Base-by-base conservation (phyloP, 495 filamentous ascomycete genomes). In the Platismatia glauca region DNA sequence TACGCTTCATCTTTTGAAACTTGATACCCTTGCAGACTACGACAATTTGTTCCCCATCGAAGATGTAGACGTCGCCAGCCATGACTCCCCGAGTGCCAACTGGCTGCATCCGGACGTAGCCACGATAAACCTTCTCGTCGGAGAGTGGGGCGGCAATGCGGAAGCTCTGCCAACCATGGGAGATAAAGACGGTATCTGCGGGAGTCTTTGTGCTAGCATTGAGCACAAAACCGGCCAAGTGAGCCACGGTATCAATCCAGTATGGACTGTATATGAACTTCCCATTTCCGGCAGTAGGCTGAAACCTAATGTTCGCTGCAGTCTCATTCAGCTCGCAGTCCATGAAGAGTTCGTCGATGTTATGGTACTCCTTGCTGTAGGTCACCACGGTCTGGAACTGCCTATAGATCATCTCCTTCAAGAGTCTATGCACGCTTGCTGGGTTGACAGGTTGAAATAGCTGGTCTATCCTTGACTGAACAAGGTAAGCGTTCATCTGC, bases 91-190 rank as follows among this genome's bases (percentile, higher is more conserved):
- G 74, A 35, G 75, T 75, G 69, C 74, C 75, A 15, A 66, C 55
- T n/a, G 71, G 70, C 59, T 76, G 75, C 86, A 88, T 88, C 62
- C 78, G 77, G 58, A 86, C 80, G 70, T 88, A 86, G 41, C 77
- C 81, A 60, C 76, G 74, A 64, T 88, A 89, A 15, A 76, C 76
- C 72, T 84, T 86, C 24, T 72, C 72, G 0, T 74, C 71, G 29
- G 72, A 68, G 2, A 88, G 73, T 7, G 76, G 73, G 58, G 82
- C 80, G 37, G 80, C 78, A 59, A 89, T 78, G n/a, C 80, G 75
- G 70, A 87, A 74, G 8, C 78, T 81, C 59, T 83, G 79, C 81
- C 86, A 88, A 20, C 85, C 83, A 69, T 87, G 84, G 16, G 80
- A 84, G 60, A 88, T 81, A 70, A 78, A 89, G 44, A 86, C 82